Conservation (phyloP, 192 early-diverging fungal species). For the Mortierella alpina region DNA sequence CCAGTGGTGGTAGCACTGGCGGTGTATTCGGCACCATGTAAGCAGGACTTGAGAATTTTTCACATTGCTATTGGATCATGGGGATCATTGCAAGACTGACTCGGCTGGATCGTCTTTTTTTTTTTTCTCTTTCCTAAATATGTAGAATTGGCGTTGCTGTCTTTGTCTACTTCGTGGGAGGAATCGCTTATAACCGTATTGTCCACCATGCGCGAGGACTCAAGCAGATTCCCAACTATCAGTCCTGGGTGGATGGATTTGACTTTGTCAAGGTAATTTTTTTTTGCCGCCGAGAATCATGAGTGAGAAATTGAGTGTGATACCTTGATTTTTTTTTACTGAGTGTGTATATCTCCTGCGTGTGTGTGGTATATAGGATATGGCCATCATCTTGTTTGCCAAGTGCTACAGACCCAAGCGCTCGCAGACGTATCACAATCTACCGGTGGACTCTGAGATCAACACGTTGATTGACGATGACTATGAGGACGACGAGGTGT, state of each 20-base stretch:
- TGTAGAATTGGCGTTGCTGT: slow-evolving; percentile 49
- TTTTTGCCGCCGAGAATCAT: not conserved
- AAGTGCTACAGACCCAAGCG: slow-evolving; percentile 52
- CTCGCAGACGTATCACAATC: slow-evolving; percentile 49
- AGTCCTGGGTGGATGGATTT: slow-evolving; percentile 49
- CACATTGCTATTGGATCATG: not conserved
- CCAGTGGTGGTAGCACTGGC: slow-evolving; percentile 11
- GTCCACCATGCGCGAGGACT: slow-evolving; percentile 51
- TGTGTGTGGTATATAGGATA: slow-evolving; percentile 17
- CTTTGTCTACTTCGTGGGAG: slow-evolving; percentile 51
- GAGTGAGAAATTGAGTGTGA: not conserved
- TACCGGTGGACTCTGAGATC: slow-evolving; percentile 53
- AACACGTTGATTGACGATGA: slow-evolving; percentile 51
- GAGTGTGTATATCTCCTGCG: not conserved
- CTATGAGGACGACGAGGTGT: slow-evolving; percentile 52
- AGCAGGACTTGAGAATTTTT: not conserved
- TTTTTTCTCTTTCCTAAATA: not conserved
- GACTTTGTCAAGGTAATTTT: slow-evolving; percentile 57
- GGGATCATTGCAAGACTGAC: not conserved
- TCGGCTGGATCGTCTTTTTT: not conserved
- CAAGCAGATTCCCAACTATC: slow-evolving; percentile 55
- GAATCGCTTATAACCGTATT: slow-evolving; percentile 54
- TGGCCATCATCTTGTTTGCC: slow-evolving; percentile 35
- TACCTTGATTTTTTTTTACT: not conserved
- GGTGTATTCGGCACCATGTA: slow-evolving; percentile 55